Evolutionary conservation across 495 filamentous ascomycete genomes (phyloP), one percentile per base, ranked within the genome.

Genomic region (Cenococcum geophilum): DNA sequence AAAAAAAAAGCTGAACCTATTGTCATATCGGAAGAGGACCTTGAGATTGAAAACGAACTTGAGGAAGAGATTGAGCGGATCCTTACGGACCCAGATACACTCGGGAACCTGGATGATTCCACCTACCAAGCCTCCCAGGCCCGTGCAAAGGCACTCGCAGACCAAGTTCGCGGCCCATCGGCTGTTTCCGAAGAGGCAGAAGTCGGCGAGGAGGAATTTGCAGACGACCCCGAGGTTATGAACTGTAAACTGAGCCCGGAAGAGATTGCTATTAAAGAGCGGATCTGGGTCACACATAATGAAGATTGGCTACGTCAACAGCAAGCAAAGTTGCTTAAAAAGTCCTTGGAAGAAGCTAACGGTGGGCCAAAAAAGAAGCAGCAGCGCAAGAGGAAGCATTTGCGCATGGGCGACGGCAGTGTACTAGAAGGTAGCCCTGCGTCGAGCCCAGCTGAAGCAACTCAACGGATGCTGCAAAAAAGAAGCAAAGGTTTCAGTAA

Each of bases 201-300:
- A 48, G 84, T 92, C 40, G 80, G 77, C 62, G 84, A 84, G 27
- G 76, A 83, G 32, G 92, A 96, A 71, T 96, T 97, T 68, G 87
- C 83, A 4, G 83, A 95, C 65, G 89, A 92, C 63, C 87, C 87
- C 0, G 93, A 98, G 72, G 88, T 97, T 22, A 70, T 75, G 56
- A 83, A 86, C 63, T 95, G 90, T 73, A 71, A 87, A 43, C 80
- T 97, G n/a, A 76, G 77, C 0, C 78, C 82, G 5, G 77, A 77
- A 1, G 92, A 97, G 73, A 77, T 83, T 1, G 78, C 79, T 4
- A 78, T 91, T 63, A 96, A 96, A 69, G 90, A 95, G 71, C 78
- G 80, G 48, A 89, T 97, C 56, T 98, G 93, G 93, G 81, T 91
- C n/a, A 88, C 91, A 61, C 83, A 89, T 65, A 97, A 97, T 73